Percentiles rank a stretch among this genome's conserved stretches.
phyloP scores from a whole-genome alignment of 1,284 basidiomycete species.

The Ustilago bromivora region DNA sequence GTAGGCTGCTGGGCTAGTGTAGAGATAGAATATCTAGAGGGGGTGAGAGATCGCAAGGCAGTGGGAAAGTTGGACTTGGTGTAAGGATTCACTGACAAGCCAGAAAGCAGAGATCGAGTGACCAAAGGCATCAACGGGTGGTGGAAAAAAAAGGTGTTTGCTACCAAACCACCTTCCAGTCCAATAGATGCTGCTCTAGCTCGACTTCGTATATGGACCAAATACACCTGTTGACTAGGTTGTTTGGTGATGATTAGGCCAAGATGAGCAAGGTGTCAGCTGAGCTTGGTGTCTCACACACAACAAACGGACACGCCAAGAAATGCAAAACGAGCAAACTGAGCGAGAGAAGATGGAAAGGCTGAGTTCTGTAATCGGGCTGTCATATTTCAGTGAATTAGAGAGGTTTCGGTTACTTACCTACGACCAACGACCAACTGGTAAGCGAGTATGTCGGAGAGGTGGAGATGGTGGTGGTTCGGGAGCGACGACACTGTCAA shows the following conservation, averaged over 20 bases:
- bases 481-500: no score
- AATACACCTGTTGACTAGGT: background rate
- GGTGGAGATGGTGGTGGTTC: no score
- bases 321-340: conserved; percentile 13
- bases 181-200: background rate
- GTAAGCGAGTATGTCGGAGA: no score
- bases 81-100: conserved; percentile 30
- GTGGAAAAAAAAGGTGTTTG: background rate
- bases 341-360: conserved; percentile 6
- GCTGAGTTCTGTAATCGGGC: conserved; percentile 30
- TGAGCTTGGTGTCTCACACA: conserved; percentile 4
- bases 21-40: conserved; percentile 12
- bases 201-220: background rate
- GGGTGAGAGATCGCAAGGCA: conserved; percentile 10
- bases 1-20: background rate
- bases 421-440: no score
- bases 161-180: conserved; percentile 4
- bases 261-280: no score
- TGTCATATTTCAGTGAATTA: background rate
- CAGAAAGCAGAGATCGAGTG: conserved; percentile 19
- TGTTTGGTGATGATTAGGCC: background rate
- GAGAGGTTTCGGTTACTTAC: background rate
- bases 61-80: conserved; percentile 16
- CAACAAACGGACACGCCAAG: conserved; percentile 5
- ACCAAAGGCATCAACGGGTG: conserved; percentile 37